These are phyloP conservation scores for Dendrobium officinale DNA, from an alignment of 106 monocot genomes.

Conservation along the genomic window DNA sequence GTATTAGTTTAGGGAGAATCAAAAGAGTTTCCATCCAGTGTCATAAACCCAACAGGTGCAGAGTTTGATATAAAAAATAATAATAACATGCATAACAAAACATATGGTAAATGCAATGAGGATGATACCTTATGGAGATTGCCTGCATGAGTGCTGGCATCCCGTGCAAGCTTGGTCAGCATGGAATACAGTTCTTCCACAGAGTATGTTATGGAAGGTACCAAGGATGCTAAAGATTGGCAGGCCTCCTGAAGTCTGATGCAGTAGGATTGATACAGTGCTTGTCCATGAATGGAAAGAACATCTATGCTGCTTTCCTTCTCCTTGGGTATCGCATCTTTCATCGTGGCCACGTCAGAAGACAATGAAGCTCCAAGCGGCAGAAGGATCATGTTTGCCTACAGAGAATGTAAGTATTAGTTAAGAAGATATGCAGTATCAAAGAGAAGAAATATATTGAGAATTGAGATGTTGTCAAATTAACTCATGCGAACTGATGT, in stretches of 20 bases:
- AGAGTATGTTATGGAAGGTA: slow-evolving; percentile 42
- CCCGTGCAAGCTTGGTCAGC: slow-evolving; percentile 70
- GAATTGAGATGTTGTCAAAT: neutral
- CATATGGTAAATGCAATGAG: neutral
- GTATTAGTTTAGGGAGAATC: neutral
- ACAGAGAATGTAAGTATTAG: neutral
- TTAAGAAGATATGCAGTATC: neutral
- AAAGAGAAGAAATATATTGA: neutral
- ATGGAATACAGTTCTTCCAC: slow-evolving; percentile 58
- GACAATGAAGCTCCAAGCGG: slow-evolving; percentile 82
- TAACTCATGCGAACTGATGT: neutral
- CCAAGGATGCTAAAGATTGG: slow-evolving; percentile 47
- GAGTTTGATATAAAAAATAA: neutral
- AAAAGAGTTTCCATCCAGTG: neutral
- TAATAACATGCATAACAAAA: neutral
- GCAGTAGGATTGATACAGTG: slow-evolving; percentile 67
- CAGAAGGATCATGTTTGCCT: slow-evolving; percentile 66
- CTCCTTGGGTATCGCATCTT: slow-evolving; percentile 41
- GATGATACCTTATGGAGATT: slow-evolving; percentile 83
- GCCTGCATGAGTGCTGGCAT: slow-evolving; percentile 77
- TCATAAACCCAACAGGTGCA: neutral
- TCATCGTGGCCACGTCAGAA: slow-evolving; percentile 46
- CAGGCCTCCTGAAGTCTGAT: slow-evolving; percentile 58
- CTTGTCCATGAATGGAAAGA: slow-evolving; percentile 67
- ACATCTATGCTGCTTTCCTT: slow-evolving; percentile 39